These are phyloP conservation scores for Gossypioides kirkii DNA, from an alignment of 345 rosid species.

Conservation along the genomic window DNA sequence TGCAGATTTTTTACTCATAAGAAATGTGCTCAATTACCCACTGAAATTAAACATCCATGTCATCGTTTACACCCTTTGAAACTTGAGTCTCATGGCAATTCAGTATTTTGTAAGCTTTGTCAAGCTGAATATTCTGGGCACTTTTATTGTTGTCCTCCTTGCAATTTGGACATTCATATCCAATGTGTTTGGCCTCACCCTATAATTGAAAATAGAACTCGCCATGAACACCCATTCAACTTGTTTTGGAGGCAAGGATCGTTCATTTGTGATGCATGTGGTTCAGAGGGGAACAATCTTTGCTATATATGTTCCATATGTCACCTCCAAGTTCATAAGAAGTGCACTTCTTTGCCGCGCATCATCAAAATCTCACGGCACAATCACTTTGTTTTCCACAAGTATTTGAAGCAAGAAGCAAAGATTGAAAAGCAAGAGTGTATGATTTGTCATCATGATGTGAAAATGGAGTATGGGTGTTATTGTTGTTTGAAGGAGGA, in stretches of 20 bases:
- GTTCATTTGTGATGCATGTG: not conserved
- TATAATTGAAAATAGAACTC: not conserved
- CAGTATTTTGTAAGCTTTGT: not conserved
- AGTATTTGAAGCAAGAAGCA: not conserved
- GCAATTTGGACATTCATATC: not conserved
- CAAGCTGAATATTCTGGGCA: not conserved
- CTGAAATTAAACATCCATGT: not conserved
- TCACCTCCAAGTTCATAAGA: not conserved
- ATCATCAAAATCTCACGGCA: not conserved
- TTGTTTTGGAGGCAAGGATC: not conserved
- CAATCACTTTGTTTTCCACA: not conserved
- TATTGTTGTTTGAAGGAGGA: not conserved
- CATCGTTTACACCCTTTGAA: not conserved
- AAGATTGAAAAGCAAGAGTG: not conserved
- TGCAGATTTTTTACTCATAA: not conserved
- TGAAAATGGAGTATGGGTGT: not conserved
- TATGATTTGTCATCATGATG: not conserved
- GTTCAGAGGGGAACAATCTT: not conserved
- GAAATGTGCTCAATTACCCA: not conserved
- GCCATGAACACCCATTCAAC: not conserved
- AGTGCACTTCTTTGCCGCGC: not conserved
- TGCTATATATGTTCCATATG: not conserved
- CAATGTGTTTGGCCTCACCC: not conserved
- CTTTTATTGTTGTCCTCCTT: not conserved
- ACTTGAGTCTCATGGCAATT: rapidly evolving